Percentiles rank a stretch among this genome's conserved stretches.
Evolutionary conservation across 306 rosid species (phyloP).

Genomic region (Sindora glabra): DNA sequence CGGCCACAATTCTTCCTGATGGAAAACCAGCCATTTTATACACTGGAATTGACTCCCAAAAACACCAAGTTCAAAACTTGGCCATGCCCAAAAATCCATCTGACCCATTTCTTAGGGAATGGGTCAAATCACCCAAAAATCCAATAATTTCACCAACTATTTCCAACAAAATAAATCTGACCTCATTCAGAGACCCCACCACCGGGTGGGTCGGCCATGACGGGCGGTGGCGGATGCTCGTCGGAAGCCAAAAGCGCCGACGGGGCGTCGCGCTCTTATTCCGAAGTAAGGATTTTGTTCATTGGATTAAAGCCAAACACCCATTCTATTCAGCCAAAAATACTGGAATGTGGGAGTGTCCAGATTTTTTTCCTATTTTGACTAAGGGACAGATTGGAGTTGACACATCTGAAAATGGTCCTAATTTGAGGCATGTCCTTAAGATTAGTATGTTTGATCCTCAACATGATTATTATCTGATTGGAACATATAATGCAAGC

Average conservation of each 20-base stretch:
- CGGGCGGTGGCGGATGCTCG: conserved; percentile 1
- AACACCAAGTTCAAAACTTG: too few species aligned
- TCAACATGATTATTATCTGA: too few species aligned
- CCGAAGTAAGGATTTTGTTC: conserved; percentile 11
- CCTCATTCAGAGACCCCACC: background rate
- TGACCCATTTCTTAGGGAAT: background rate
- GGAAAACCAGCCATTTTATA: too few species aligned
- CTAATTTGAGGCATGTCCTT: conserved; percentile 14
- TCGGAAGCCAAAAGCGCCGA: conserved; percentile 10
- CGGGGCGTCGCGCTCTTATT: conserved; percentile 13
- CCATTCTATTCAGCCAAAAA: conserved; percentile 7
- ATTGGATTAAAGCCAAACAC: conserved; percentile 3
- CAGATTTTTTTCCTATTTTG: too few species aligned
- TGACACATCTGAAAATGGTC: too few species aligned
- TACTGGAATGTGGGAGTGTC: conserved; percentile 25
- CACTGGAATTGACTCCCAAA: too few species aligned
- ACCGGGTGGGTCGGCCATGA: background rate
- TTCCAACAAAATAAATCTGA: background rate
- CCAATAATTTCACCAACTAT: background rate
- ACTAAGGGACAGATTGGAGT: background rate
- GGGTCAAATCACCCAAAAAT: background rate
- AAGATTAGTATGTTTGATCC: conserved; percentile 21
- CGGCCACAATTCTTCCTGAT: too few species aligned
- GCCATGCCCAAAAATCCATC: too few species aligned
- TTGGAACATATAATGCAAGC: too few species aligned